Conservation (phyloP, 2,329 filamentous ascomycete genomes). For the Phialophora expanda region DNA sequence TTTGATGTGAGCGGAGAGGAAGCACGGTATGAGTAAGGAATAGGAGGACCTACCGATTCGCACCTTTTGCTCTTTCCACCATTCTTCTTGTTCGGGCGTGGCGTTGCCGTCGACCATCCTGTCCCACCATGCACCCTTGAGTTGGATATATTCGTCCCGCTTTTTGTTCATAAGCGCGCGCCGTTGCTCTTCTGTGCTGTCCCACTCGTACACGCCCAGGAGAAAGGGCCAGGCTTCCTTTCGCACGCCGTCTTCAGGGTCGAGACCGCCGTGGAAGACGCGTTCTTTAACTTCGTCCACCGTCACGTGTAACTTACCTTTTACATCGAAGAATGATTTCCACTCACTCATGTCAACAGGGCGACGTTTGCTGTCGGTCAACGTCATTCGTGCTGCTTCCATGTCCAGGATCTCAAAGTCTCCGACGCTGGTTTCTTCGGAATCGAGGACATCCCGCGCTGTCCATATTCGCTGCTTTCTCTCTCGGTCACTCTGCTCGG, state of each 20-base stretch:
- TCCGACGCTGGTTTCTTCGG: constrained; percentile 92
- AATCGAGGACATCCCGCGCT: constrained; percentile 85
- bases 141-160: constrained; percentile 87
- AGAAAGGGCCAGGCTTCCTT: constrained; percentile 98
- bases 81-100: constrained; percentile 82
- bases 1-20: constrained; percentile 48
- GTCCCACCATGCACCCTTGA: constrained; percentile 98
- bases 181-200: constrained; percentile 84
- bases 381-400: constrained; percentile 71
- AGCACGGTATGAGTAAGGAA: constrained; percentile 11
- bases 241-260: constrained; percentile 85
- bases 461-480: constrained; percentile 88
- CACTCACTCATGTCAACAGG: constrained; percentile 83
- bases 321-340: constrained; percentile 83
- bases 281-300: constrained; percentile 93
- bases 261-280: constrained; percentile 92
- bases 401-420: constrained; percentile 92
- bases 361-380: constrained; percentile 74
- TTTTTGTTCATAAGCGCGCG: constrained; percentile 81
- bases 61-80: constrained; percentile 93
- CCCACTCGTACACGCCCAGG: constrained; percentile 90
- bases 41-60: constrained; percentile 76
- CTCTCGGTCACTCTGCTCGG: constrained; percentile 92
- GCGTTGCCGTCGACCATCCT: constrained; percentile 81
- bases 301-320: constrained; percentile 76